Evolutionary conservation across 2,329 filamentous ascomycete species (phyloP), one percentile per base, ranked within the genome.

Genomic region (Geosmithia flava): DNA sequence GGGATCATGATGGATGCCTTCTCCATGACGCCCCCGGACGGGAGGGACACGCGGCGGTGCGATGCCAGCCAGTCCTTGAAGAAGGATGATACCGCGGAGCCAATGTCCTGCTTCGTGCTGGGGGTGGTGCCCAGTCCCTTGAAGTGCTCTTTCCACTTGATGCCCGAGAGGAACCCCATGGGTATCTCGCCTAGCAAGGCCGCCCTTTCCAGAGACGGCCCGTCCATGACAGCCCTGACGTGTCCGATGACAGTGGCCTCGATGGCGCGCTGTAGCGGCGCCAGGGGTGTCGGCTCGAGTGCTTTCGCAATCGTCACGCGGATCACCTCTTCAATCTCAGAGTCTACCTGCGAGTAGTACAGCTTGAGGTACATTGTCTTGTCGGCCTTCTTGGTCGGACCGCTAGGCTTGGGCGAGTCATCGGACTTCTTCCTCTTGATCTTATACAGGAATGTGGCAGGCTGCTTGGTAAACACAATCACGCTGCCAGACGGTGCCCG

Each of bases 401-500:
- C 11, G 33, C 11, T 11, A 13, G 55, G 1, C 55, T 56, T 0
- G 55, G 23, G 8, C 23, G 23, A 8, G 8, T 27, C 23, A 27
- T 8, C 23, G 4, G 23, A 5, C 23, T 27, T 48, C 50, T 78
- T 83, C 41, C 79, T 76, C 0, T 64, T 78, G 48, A 96, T 84
- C 58, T 83, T 87, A 67, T 94, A 95, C 0, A 91, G 68, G 10
- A 95, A 65, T 15, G 83, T 86, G 2, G 87, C 83, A 0, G 91
- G 87, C 56, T 95, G 87, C 53, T 84, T 84, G 0, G 84, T 79
- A 56, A 91, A 95, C 3, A 95, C 75, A 44, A 83, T 68, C 16
- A 87, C 67, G 17, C 68, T 69, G 47, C 65, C 73, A 55, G 63
- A 66, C 7, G 78, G 69, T 2, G 73, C 61, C 6, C 74, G 65